Percentiles rank a stretch among this genome's conserved stretches.
Conservation (phyloP, 306 rosid genomes). For the Sechiopsis laciniata region DNA sequence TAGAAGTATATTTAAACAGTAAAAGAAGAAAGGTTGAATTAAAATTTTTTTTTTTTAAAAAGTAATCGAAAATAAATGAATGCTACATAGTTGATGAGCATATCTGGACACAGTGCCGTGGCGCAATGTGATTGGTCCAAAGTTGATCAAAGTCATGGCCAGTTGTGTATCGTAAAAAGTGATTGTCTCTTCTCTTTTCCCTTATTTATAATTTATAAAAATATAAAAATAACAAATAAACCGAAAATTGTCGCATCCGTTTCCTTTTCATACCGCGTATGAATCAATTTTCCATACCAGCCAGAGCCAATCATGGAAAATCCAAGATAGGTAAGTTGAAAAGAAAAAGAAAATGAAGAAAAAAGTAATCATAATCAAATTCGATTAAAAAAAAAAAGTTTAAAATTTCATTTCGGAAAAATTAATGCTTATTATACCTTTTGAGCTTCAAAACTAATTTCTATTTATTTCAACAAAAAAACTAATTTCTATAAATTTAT, state of each 20-base stretch:
- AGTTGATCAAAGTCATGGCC: slow-evolving; percentile 8
- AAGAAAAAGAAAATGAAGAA: neutral
- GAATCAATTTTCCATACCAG: neutral
- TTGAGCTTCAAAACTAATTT: too few relatives aligned
- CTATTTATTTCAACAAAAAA: too few relatives aligned
- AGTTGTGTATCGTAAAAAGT: slow-evolving; percentile 6
- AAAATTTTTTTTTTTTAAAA: too few relatives aligned
- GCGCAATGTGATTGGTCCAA: neutral
- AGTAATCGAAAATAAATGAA: too few relatives aligned
- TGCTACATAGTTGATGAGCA: too few relatives aligned
- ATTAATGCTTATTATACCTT: too few relatives aligned
- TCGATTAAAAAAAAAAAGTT: neutral
- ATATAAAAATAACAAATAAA: neutral
- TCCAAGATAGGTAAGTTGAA: neutral
- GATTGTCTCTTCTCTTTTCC: neutral
- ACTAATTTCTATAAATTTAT: too few relatives aligned
- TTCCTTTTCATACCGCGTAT: slow-evolving; percentile 9
- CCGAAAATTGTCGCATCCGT: neutral
- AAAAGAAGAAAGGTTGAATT: too few relatives aligned
- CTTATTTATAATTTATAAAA: neutral
- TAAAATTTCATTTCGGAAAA: too few relatives aligned
- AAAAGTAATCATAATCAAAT: too few relatives aligned
- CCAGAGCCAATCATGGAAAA: slow-evolving; percentile 14
- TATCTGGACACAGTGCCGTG: neutral
- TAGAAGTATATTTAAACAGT: too few relatives aligned